A percentile compares a stretch with the other conserved stretches of the same genome.
Evolutionary conservation across 192 early-diverging fungal genomes (phyloP).

Genomic region (Coemansia sp.): DNA sequence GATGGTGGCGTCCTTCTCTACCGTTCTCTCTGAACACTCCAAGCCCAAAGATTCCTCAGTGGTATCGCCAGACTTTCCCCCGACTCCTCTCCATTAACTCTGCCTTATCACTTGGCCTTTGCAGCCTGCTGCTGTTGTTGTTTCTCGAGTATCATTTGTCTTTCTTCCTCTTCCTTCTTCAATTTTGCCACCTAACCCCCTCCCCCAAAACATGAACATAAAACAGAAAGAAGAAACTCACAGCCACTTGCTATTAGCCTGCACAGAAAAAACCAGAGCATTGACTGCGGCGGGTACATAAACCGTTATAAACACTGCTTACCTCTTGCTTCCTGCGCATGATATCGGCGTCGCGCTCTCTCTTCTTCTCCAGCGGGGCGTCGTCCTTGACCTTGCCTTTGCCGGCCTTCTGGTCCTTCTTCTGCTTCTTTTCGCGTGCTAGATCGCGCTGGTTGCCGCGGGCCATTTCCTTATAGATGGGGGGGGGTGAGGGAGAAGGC

Average conservation of each 20-base stretch:
- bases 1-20: no score
- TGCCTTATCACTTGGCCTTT: neutral
- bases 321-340: constrained; percentile 54
- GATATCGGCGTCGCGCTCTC: constrained; percentile 50
- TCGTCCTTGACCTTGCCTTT: constrained; percentile 42
- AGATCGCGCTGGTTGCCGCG: constrained; percentile 60
- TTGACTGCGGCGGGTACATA: no score
- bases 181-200: neutral
- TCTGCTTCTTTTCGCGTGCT: constrained; percentile 48
- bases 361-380: constrained; percentile 25
- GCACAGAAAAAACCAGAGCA: no score
- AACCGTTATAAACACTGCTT: neutral
- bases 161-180: constrained; percentile 1
- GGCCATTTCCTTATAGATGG: constrained; percentile 33
- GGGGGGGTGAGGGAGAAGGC: constrained; percentile 5
- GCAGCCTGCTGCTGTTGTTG: neutral
- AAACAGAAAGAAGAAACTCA: neutral
- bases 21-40: no score
- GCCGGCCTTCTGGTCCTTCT: constrained; percentile 43
- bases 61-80: no score
- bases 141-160: neutral
- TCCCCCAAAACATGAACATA: neutral
- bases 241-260: no score
- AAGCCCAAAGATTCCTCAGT: no score
- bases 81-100: no score